Conservation (phyloP, 257 asterid genomes). For the Plantago major region DNA sequence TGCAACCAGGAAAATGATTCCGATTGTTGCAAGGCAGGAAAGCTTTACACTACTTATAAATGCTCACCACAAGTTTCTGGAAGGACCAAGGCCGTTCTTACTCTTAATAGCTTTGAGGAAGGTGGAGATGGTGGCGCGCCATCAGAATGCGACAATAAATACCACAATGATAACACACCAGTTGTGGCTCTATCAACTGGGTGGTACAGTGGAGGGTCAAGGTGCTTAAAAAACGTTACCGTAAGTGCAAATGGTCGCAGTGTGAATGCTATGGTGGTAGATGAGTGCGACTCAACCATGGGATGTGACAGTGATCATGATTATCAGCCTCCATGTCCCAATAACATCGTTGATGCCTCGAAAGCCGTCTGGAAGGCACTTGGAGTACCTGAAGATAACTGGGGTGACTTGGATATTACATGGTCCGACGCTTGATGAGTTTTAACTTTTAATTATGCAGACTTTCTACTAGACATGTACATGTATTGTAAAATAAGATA, state of each 20-base stretch:
- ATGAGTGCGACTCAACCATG: slow-evolving; percentile 5
- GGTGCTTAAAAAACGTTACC: background rate
- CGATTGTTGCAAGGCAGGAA: background rate
- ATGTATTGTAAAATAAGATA: too few relatives aligned
- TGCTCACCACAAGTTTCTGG: background rate
- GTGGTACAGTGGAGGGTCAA: slow-evolving; percentile 7
- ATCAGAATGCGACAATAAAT: background rate
- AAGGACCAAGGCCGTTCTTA: slow-evolving; percentile 3
- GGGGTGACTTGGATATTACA: slow-evolving; percentile 8
- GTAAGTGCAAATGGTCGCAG: background rate
- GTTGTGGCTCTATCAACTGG: slow-evolving; percentile 3
- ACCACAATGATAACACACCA: slow-evolving; percentile 5
- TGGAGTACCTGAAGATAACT: slow-evolving; percentile 3
- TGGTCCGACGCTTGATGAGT: slow-evolving; percentile 6
- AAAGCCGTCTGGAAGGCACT: slow-evolving; percentile 10
- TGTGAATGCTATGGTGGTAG: slow-evolving; percentile 6
- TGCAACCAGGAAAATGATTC: slow-evolving; percentile 6
- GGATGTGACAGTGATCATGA: slow-evolving; percentile 3
- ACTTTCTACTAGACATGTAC: too few relatives aligned
- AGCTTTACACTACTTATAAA: slow-evolving; percentile 4
- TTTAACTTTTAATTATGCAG: background rate
- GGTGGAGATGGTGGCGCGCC: slow-evolving; percentile 11
- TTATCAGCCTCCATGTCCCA: slow-evolving; percentile 3
- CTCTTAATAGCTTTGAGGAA: slow-evolving; percentile 1
- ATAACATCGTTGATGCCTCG: slow-evolving; percentile 7